A percentile compares a stretch with the other conserved stretches of the same genome.
Conservation (phyloP, 345 rosid species). For the Iberis pinnata region DNA sequence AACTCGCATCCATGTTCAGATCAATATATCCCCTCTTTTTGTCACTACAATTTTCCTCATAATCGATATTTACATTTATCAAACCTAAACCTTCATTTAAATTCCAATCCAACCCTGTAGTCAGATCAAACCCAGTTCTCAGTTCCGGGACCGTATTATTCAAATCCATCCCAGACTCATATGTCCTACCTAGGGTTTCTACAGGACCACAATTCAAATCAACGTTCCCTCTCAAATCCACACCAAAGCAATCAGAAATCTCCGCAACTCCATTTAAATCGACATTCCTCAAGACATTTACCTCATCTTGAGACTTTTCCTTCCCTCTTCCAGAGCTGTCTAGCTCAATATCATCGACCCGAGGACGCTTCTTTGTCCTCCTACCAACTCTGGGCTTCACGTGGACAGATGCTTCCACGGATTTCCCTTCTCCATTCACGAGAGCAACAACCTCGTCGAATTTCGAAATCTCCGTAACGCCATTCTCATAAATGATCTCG, state of each 20-base stretch:
- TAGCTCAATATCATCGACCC: conserved; percentile 31
- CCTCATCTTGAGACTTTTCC: conserved; percentile 27
- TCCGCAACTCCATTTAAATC: conserved; percentile 41
- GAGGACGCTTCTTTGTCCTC: conserved; percentile 48
- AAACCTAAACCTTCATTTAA: conserved; percentile 43
- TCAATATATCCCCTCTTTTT: conserved; percentile 50
- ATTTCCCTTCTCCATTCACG: conserved; percentile 23
- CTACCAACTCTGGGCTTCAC: conserved; percentile 36
- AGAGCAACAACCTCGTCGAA: conserved; percentile 38
- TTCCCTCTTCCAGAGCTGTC: conserved; percentile 17
- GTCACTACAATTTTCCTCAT: conserved; percentile 20
- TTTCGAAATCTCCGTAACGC: conserved; percentile 53
- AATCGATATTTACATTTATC: conserved; percentile 19
- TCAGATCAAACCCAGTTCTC: conserved; percentile 46
- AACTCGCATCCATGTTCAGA: conserved; percentile 68
- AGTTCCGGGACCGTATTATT: conserved; percentile 26
- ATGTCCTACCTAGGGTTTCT: conserved; percentile 31
- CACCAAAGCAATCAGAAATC: conserved; percentile 26
- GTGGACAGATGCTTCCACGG: conserved; percentile 18
- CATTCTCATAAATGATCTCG: conserved; percentile 58
- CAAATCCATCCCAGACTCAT: conserved; percentile 27
- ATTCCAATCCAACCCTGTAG: conserved; percentile 62
- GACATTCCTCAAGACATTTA: conserved; percentile 29
- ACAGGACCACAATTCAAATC: conserved; percentile 31
- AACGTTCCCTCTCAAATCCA: conserved; percentile 34